Evolutionary conservation across 176 grass and related monocot genomes (phyloP), one percentile per base, ranked within the genome.

Genomic region (Oryza brachyantha): DNA sequence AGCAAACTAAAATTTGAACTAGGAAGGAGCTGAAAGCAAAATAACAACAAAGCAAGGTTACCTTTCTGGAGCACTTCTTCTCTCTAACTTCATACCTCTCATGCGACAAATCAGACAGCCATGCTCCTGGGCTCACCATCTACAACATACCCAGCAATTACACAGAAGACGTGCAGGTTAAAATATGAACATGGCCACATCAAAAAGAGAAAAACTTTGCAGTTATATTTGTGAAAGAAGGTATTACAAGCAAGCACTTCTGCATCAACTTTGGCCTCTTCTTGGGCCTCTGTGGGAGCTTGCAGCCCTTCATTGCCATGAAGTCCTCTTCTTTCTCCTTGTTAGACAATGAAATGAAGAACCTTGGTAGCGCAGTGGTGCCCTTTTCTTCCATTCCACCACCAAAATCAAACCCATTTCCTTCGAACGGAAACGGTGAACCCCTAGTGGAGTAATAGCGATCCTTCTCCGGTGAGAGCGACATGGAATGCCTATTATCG

Each of bases 261-360:
- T 93, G 96, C 60, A 96, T 91, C 74, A 88, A 85, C 77, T 99
- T 99, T 24, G 96, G 93, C 75, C 96, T 89, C 81, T 99, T 99
- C 85, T 99, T 99, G 13, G 96, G 96, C 83, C 96, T 93, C 74
- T 99, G 96, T 17, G 96, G 96, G 62, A 96, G 88, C 61, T 95
- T 99, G 76, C 92, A 99, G n/a, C 96, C 96, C 73, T 99, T 99
- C 96, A 99, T 99, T 8, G 84, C 84, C 88, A 99, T 84, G 76
- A 99, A 99, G 54, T 99, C 96, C 84, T 99, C 96, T 68, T 99
- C 96, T 76, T 99, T 99, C 82, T 99, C 92, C 87, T 99, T 99
- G 38, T 91, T 99, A n/a, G 96, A 99, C 72, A 99, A 76, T 10
- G 96, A 85, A 37, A 99, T 89, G 81, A 96, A 99, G 86, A 99